A percentile compares a stretch with the other conserved stretches of the same genome.
These are phyloP conservation scores for Malassezia yamatoensis DNA, from an alignment of 1,284 basidiomycete species.

Conservation along the genomic window DNA sequence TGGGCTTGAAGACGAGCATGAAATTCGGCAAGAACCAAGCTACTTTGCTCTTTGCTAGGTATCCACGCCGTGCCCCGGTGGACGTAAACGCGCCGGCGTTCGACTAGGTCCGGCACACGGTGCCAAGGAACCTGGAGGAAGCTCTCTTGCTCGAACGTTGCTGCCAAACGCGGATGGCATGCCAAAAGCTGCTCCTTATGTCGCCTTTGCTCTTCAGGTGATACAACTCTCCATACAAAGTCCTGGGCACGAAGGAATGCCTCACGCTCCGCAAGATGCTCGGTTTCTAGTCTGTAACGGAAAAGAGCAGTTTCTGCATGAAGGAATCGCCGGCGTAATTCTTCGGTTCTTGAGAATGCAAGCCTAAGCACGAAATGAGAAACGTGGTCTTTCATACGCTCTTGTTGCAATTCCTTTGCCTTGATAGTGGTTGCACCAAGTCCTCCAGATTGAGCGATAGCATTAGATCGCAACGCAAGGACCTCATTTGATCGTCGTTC, in stretches of 20 bases:
- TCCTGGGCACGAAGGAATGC: constrained; percentile 64
- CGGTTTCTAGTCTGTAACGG: constrained; percentile 67
- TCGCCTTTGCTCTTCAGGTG: constrained; percentile 55
- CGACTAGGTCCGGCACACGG: constrained; percentile 81
- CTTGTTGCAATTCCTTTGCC: constrained; percentile 51
- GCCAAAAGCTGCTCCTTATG: constrained; percentile 54
- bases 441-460: constrained; percentile 48
- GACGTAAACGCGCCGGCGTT: constrained; percentile 70
- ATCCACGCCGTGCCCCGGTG: constrained; percentile 81
- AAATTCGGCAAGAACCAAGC: constrained; percentile 81
- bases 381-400: constrained; percentile 76
- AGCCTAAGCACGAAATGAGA: constrained; percentile 89
- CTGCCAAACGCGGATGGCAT: constrained; percentile 30
- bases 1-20: constrained; percentile 63
- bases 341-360: constrained; percentile 91
- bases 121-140: constrained; percentile 78
- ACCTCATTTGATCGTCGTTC: constrained; percentile 59
- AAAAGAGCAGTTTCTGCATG: constrained; percentile 81
- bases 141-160: constrained; percentile 52
- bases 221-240: constrained; percentile 69
- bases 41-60: constrained; percentile 67
- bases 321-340: constrained; percentile 76
- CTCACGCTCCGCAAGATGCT: constrained; percentile 58
- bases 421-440: constrained; percentile 49
- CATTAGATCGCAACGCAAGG: constrained; percentile 61